Evolutionary conservation across 2,329 filamentous ascomycete genomes (phyloP).

Genomic region (Claviceps pusilla): DNA sequence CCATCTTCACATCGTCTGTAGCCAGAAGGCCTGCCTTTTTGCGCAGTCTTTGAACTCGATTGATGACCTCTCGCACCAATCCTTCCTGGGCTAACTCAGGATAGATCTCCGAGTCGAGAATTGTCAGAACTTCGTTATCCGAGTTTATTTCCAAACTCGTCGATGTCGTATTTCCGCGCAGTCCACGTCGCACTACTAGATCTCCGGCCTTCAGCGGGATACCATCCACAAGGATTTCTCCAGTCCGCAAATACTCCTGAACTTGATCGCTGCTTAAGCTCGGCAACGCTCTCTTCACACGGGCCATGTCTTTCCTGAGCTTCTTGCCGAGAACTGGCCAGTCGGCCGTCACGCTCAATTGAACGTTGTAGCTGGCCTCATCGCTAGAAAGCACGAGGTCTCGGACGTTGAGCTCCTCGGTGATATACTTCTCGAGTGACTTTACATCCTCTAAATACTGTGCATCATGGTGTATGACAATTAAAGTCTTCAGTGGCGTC

Average conservation of each 20-base stretch:
- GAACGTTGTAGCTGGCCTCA: conserved; percentile 80
- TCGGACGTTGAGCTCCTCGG: conserved; percentile 80
- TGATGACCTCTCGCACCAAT: conserved; percentile 80
- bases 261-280: conserved; percentile 65
- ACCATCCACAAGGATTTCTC: conserved; percentile 68
- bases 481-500: conserved; percentile 74
- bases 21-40: conserved; percentile 86
- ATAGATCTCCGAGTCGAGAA: conserved; percentile 71
- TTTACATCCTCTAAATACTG: conserved; percentile 77
- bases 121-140: conserved; percentile 77
- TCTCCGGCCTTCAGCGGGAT: conserved; percentile 74
- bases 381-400: conserved; percentile 74
- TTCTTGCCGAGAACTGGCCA: conserved; percentile 95
- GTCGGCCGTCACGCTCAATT: conserved; percentile 79
- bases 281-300: conserved; percentile 82
- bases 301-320: conserved; percentile 83
- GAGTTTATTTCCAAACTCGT: conserved; percentile 74
- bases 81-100: conserved; percentile 80
- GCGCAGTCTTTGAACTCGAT: conserved; percentile 77
- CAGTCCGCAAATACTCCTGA: conserved; percentile 57
- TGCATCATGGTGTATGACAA: conserved; percentile 73
- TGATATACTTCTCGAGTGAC: conserved; percentile 75
- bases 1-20: conserved; percentile 92
- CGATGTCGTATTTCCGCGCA: conserved; percentile 57
- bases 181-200: conserved; percentile 58